These are phyloP conservation scores for Colletotrichum destructivum DNA, from an alignment of 2,329 filamentous ascomycete species.

Conservation along the genomic window DNA sequence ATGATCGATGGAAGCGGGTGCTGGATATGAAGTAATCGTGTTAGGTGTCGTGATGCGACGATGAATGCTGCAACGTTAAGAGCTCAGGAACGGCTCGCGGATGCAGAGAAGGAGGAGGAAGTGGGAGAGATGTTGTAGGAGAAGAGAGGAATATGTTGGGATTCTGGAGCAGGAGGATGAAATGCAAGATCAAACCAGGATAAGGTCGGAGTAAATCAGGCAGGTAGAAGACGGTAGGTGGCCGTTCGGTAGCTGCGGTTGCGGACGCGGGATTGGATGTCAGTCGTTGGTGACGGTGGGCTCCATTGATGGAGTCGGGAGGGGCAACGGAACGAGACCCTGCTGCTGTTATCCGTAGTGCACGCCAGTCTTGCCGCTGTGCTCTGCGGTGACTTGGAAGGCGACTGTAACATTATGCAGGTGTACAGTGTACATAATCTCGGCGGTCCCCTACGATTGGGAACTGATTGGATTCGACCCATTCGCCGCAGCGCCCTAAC, in stretches of 20 bases:
- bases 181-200: slow-evolving; percentile 21
- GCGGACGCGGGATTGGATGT: slow-evolving; percentile 30
- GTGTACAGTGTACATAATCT: background rate
- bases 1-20: slow-evolving; percentile 11
- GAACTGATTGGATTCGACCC: slow-evolving; percentile 3
- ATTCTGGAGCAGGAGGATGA: slow-evolving; percentile 16
- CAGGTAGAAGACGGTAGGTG: slow-evolving; percentile 21
- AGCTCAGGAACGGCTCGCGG: background rate
- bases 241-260: slow-evolving; percentile 34
- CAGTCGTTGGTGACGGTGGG: slow-evolving; percentile 33
- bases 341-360: background rate
- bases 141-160: slow-evolving; percentile 26
- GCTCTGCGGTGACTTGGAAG: background rate
- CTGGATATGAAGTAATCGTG: slow-evolving; percentile 1
- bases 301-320: slow-evolving; percentile 29
- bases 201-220: slow-evolving; percentile 16
- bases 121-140: background rate
- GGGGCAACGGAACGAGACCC: slow-evolving; percentile 31
- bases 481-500: no score
- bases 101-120: slow-evolving; percentile 1
- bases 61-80: background rate
- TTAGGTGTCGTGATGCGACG: slow-evolving; percentile 16
- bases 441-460: no score
- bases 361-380: background rate
- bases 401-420: background rate